A percentile compares a stretch with the other conserved stretches of the same genome.
Conservation (phyloP, 192 early-diverging fungal species). For the Lobosporangium transversale region DNA sequence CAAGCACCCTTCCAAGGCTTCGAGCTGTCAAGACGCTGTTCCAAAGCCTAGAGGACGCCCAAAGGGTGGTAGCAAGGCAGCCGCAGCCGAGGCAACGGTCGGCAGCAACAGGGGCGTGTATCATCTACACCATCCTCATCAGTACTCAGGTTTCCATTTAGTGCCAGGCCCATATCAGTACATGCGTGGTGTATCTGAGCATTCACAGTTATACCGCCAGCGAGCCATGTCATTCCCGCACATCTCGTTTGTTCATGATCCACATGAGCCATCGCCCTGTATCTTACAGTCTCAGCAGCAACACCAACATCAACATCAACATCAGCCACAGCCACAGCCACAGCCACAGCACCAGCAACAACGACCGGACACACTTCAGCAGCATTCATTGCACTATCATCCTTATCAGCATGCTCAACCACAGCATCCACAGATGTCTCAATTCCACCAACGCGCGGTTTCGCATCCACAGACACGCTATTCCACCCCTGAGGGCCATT, state of each 20-base stretch:
- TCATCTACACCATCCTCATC: background rate
- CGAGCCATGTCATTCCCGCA: conserved; percentile 12
- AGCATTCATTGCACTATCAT: background rate
- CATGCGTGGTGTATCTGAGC: conserved; percentile 10
- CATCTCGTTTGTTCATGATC: background rate
- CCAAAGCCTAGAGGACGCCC: conserved; percentile 49
- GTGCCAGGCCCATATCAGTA: background rate
- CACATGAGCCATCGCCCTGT: background rate
- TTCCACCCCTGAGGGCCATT: background rate
- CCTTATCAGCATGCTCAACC: background rate
- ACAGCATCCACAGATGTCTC: background rate
- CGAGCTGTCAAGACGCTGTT: conserved; percentile 33
- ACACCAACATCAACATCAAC: conserved; percentile 3
- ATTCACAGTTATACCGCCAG: conserved; percentile 14
- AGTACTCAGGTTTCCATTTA: background rate
- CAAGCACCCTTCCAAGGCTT: conserved; percentile 36
- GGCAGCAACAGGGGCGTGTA: background rate
- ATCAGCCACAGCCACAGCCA: conserved; percentile 10
- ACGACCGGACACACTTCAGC: background rate
- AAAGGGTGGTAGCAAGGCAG: conserved; percentile 35
- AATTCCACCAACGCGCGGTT: background rate
- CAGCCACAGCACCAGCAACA: conserved; percentile 10
- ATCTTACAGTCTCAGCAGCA: conserved; percentile 15
- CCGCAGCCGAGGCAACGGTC: background rate
- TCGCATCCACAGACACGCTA: conserved; percentile 1